Evolutionary conservation across 83 land plant genomes (phyloP).

Genomic region (Larix sibirica): DNA sequence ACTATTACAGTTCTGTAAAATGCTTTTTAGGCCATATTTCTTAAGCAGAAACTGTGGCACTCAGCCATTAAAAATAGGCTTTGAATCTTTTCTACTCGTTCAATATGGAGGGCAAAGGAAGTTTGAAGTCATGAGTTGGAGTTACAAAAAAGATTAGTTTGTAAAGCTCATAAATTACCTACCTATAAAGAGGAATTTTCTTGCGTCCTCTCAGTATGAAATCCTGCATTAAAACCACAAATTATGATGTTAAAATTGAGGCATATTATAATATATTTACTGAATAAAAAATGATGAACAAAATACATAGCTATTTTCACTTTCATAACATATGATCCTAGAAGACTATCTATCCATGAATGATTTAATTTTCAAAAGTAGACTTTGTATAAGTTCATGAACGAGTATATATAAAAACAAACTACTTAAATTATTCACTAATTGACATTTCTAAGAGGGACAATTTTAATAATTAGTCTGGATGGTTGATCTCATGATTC

Average conservation of each 20-base stretch:
- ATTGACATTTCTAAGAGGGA: background rate
- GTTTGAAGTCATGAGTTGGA: background rate
- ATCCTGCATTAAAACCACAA: conserved; percentile 59
- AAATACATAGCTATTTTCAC: conserved; percentile 1
- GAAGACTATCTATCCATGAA: background rate
- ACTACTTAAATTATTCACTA: background rate
- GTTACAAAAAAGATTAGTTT: background rate
- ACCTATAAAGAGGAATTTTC: conserved; percentile 90
- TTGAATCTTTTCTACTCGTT: too few relatives aligned
- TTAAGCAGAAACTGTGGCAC: too few relatives aligned
- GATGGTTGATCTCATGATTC: too few relatives aligned
- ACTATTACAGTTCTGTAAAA: too few relatives aligned
- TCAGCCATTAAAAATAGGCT: too few relatives aligned
- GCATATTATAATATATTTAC: background rate
- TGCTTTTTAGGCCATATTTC: too few relatives aligned
- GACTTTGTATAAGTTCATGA: background rate
- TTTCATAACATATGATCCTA: background rate
- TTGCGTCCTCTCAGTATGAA: conserved; percentile 79
- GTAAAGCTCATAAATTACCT: background rate
- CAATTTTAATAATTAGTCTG: background rate
- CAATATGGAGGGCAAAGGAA: background rate
- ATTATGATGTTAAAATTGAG: background rate
- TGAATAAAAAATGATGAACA: background rate
- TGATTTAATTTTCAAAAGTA: background rate
- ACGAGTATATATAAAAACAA: background rate